Conservation (phyloP, 2,329 filamentous ascomycete species). For the Apiospora saccharicola region DNA sequence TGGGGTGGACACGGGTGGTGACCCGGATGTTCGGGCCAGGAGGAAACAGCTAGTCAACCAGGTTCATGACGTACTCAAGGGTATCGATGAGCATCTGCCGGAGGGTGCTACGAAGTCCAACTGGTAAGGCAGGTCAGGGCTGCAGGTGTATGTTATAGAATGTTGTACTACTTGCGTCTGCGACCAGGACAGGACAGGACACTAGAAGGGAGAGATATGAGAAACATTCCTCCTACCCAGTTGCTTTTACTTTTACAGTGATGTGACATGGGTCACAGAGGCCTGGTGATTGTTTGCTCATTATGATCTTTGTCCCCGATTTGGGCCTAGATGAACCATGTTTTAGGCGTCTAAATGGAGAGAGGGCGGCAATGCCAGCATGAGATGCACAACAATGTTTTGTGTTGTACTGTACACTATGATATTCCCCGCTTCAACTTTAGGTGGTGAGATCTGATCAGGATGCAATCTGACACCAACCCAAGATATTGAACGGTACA, state of each 20-base stretch:
- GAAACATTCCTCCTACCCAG: neutral
- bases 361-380: neutral
- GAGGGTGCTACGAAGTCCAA: conserved; percentile 28
- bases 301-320: neutral
- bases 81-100: conserved; percentile 61
- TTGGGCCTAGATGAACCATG: neutral
- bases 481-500: neutral
- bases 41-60: conserved; percentile 78
- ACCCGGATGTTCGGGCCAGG: conserved; percentile 67
- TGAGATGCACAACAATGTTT: neutral
- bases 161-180: neutral
- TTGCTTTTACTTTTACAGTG: neutral
- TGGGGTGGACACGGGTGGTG: conserved; percentile 76
- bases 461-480: neutral
- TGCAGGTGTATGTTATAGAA: neutral
- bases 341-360: neutral
- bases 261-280: neutral
- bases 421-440: neutral
- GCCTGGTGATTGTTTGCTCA: neutral
- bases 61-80: conserved; percentile 71
- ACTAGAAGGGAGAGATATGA: neutral
- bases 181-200: neutral
- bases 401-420: conserved; percentile 1
- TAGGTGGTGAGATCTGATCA: neutral
- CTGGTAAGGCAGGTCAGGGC: neutral